Evolutionary conservation across 768 basidiomycete species (phyloP).

Genomic region (Kwoniella sp.): DNA sequence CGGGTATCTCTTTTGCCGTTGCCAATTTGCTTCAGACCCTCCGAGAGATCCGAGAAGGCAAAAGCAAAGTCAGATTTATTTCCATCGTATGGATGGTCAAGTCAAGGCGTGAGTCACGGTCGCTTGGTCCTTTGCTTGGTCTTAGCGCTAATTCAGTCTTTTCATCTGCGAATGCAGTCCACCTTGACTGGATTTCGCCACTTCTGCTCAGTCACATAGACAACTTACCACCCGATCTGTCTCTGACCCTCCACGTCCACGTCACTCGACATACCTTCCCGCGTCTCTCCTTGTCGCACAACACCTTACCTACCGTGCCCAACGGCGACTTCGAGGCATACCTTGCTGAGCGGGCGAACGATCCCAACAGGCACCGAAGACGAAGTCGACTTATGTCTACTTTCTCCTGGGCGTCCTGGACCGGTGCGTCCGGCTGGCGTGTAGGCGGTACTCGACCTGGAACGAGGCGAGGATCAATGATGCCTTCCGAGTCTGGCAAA

Average conservation of each 20-base stretch:
- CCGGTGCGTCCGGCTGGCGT: conserved; percentile 5
- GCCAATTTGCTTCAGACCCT: conserved; percentile 42
- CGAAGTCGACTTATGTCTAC: conserved; percentile 36
- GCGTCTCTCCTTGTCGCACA: conserved; percentile 16
- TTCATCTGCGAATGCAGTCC: conserved; percentile 18
- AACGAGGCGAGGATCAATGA: conserved; percentile 28
- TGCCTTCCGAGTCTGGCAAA: conserved; percentile 19
- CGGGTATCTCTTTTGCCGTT: conserved; percentile 49
- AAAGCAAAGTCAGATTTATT: conserved; percentile 34
- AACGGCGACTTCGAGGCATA: conserved; percentile 21
- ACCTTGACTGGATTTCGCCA: conserved; percentile 46
- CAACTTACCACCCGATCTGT: conserved; percentile 33
- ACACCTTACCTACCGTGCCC: conserved; percentile 10
- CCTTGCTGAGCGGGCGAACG: conserved; percentile 16
- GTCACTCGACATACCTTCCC: conserved; percentile 37
- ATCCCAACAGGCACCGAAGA: conserved; percentile 11
- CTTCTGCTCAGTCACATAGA: conserved; percentile 29
- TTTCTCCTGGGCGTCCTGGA: conserved; percentile 41
- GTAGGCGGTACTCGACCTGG: conserved; percentile 16
- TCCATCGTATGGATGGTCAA: conserved; percentile 51
- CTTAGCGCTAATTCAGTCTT: neutral
- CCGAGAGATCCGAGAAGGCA: conserved; percentile 34
- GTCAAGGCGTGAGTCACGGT: conserved; percentile 31
- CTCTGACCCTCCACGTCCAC: conserved; percentile 39
- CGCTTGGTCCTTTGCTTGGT: neutral